phyloP scores from a whole-genome alignment of 129 eudicot species.

The Smallanthus sonchifolius region DNA sequence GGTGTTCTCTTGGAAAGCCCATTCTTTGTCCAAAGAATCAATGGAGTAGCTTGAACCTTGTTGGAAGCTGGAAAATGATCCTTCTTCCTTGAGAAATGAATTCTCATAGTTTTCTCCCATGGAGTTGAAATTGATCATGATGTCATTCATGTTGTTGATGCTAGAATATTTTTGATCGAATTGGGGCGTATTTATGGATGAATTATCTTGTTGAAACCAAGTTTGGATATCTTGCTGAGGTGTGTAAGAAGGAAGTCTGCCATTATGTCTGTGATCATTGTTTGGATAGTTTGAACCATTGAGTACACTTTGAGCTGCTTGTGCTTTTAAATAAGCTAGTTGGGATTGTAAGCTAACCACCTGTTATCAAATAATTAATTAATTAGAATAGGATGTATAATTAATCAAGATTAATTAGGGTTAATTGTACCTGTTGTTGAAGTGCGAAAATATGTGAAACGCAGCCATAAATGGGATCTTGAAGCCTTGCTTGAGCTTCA shows the following conservation, averaged over 20 bases:
- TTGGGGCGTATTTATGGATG: constrained; percentile 49
- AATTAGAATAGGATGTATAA: neutral
- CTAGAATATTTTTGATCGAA: constrained; percentile 32
- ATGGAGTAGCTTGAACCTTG: constrained; percentile 49
- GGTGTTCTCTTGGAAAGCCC: constrained; percentile 50
- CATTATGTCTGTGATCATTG: constrained; percentile 33
- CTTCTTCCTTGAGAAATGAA: constrained; percentile 34
- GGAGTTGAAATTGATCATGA: constrained; percentile 38
- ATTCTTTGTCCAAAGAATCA: constrained; percentile 59
- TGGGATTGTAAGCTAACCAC: constrained; percentile 90
- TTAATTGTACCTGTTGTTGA: constrained; percentile 74
- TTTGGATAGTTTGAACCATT: constrained; percentile 48
- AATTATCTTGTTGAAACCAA: constrained; percentile 58
- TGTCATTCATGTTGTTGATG: constrained; percentile 23
- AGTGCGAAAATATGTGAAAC: constrained; percentile 96
- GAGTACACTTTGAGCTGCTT: constrained; percentile 47
- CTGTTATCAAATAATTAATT: constrained; percentile 35
- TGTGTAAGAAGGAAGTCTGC: constrained; percentile 30
- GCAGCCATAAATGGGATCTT: constrained; percentile 97
- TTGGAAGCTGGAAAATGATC: constrained; percentile 59
- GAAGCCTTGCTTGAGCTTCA: constrained; percentile 97
- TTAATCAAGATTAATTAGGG: constrained; percentile 27
- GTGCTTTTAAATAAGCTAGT: constrained; percentile 70
- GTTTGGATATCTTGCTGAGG: constrained; percentile 59
- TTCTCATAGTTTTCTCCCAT: constrained; percentile 33